Evolutionary conservation across 345 rosid genomes (phyloP), one percentile per base, ranked within the genome.

Genomic region (Eucalyptus shirleyi): DNA sequence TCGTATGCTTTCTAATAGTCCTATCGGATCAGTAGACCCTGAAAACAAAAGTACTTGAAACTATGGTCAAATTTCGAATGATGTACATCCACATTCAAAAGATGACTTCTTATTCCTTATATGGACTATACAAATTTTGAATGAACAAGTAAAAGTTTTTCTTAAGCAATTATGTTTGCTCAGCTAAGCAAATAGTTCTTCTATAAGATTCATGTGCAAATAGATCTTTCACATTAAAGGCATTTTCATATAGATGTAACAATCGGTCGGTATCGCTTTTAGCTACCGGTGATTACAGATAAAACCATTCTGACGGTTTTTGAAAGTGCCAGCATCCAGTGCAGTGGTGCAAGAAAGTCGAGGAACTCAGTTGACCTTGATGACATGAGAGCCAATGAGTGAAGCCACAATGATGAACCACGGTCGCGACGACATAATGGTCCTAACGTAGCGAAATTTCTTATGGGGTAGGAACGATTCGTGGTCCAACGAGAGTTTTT

Each of bases 371-470:
- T 69, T 32, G 24, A 34, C 42, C 12, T 4, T 67, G 6, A 69
- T 69, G 23, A 16, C 12, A 69, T 17, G 81, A 69, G 42, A 32
- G 24, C 7, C 24, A 34, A 69, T 9, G 4, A 69, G 81, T 34
- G 44, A 69, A 32, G 24, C 12, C 42, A 9, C 56, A 8, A 53
- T 4, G 6, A 34, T 18, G 12, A 32, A 69, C 7, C 47, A 13
- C 2, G 8, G 4, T 37, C 3, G 3, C 8, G 0, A 37, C 3
- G 12, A 34, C 13, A 6, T 19, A 77, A 19, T 37, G 9, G 7
- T 37, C 2, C 83, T 19, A 37, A 21, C 2, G 28, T 32, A 18
- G 19, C 4, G 42, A 77, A 40, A 37, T 77, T 37, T 21, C 45
- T 37, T 77, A 77, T 11, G 15, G 8, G 40, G 16, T 77, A 19